These are phyloP conservation scores for Harrya chromipes DNA, from an alignment of 768 basidiomycete genomes.

Conservation along the genomic window DNA sequence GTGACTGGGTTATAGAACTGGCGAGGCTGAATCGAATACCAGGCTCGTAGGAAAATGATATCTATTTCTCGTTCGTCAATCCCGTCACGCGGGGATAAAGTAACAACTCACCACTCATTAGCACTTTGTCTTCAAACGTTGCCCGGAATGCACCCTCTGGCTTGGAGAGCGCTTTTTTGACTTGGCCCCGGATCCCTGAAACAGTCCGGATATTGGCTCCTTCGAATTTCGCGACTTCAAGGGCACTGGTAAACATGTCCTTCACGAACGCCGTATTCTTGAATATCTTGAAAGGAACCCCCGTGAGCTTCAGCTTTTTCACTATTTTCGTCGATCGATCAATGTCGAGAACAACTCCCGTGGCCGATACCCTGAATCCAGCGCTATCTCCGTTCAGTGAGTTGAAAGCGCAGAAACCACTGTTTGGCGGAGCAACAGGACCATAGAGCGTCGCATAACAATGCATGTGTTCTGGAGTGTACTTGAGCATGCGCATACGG, in stretches of 20 bases:
- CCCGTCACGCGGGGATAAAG: too few relatives aligned
- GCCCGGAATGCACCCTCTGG: conserved; percentile 95
- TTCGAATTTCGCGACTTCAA: conserved; percentile 98
- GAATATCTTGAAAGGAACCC: conserved; percentile 94
- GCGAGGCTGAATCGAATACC: conserved; percentile 94
- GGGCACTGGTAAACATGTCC: conserved; percentile 92
- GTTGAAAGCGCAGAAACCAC: conserved; percentile 97
- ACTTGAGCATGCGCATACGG: conserved; percentile 99
- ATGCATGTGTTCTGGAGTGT: conserved; percentile 99
- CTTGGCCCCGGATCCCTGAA: conserved; percentile 92
- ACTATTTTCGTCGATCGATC: conserved; percentile 93
- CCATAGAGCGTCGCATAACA: conserved; percentile 98
- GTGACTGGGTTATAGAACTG: conserved; percentile 97
- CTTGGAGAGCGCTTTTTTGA: conserved; percentile 94
- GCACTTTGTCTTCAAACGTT: conserved; percentile 96
- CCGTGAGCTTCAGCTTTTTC: conserved; percentile 97
- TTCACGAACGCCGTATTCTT: conserved; percentile 98
- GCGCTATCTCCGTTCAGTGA: conserved; percentile 60
- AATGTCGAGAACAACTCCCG: conserved; percentile 91
- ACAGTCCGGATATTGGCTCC: conserved; percentile 96
- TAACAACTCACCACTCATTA: conserved; percentile 79
- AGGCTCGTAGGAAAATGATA: conserved; percentile 91
- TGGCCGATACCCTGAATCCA: conserved; percentile 88
- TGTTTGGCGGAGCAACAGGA: conserved; percentile 87
- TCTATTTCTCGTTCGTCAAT: conserved; percentile 45